A percentile compares a stretch with the other conserved stretches of the same genome.
Conservation (phyloP, 2,329 filamentous ascomycete genomes). For the Sporothrix humicola region DNA sequence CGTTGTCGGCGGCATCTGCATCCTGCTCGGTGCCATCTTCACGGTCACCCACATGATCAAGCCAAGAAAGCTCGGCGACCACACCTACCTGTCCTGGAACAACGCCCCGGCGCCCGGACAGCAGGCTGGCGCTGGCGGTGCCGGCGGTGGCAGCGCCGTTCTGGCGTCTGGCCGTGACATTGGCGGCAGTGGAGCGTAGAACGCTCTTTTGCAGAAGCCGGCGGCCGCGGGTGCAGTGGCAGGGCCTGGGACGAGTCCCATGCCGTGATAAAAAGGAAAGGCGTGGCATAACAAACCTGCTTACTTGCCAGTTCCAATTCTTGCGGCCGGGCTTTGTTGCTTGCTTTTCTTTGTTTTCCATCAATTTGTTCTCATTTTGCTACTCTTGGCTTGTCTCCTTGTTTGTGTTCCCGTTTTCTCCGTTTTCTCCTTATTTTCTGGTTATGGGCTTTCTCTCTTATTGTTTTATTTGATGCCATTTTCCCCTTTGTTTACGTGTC, state of each 20-base stretch:
- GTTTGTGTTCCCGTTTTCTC: conserved; percentile 12
- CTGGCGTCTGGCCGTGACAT: conserved; percentile 63
- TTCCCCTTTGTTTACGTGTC: neutral
- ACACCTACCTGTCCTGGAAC: conserved; percentile 98
- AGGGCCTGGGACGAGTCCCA: neutral
- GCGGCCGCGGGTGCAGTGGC: neutral
- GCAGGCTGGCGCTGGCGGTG: conserved; percentile 41
- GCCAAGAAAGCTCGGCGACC: conserved; percentile 96
- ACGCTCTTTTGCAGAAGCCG: conserved; percentile 1
- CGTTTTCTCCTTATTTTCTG: conserved; percentile 10
- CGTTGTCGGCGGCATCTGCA: conserved; percentile 90
- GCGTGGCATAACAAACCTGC: neutral
- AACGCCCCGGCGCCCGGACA: conserved; percentile 56
- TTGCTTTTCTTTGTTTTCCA: neutral
- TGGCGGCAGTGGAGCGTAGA: conserved; percentile 42
- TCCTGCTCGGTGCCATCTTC: conserved; percentile 86
- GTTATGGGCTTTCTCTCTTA: neutral
- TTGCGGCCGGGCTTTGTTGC: neutral
- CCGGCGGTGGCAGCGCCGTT: conserved; percentile 47
- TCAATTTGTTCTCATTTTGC: neutral
- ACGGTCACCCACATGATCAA: conserved; percentile 89
- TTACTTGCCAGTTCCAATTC: neutral
- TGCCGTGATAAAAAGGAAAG: neutral
- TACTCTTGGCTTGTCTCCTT: conserved; percentile 1
- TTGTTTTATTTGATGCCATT: neutral